Conservation (phyloP, 768 basidiomycete genomes). For the Russula emetica region DNA sequence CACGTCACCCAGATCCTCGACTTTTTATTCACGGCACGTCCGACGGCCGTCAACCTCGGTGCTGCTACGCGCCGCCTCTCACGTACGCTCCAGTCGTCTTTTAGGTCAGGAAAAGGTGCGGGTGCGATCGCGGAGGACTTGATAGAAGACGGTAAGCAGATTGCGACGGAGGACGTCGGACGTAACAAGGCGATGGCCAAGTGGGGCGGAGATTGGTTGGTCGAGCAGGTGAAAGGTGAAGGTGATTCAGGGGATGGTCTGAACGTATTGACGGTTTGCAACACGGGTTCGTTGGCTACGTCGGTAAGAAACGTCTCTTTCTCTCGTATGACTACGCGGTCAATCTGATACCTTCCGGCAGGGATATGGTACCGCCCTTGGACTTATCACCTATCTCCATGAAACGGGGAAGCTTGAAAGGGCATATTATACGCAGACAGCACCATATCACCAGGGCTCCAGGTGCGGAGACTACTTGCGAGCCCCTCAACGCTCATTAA, state of each 20-base stretch:
- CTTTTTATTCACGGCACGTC: constrained; percentile 81
- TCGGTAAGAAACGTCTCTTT: constrained; percentile 53
- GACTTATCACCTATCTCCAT: constrained; percentile 86
- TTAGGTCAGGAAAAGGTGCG: constrained; percentile 41
- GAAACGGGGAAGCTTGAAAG: constrained; percentile 70
- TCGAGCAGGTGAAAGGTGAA: constrained; percentile 43
- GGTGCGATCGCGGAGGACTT: constrained; percentile 50
- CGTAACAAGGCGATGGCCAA: constrained; percentile 83
- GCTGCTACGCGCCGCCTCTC: constrained; percentile 75
- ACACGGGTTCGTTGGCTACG: constrained; percentile 94
- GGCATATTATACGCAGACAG: constrained; percentile 91
- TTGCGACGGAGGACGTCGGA: constrained; percentile 85
- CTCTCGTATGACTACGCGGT: constrained; percentile 2
- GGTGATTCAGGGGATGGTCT: constrained; percentile 47
- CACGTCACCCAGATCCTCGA: constrained; percentile 59
- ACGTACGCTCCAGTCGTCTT: constrained; percentile 40
- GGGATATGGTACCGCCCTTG: constrained; percentile 95
- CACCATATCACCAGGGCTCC: constrained; percentile 92
- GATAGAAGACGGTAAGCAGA: constrained; percentile 61
- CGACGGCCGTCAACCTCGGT: constrained; percentile 93
- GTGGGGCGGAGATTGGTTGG: constrained; percentile 82
- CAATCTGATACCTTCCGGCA: constrained; percentile 33
- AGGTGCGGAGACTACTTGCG: constrained; percentile 41
- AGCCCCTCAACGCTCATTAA: neutral
- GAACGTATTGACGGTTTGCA: constrained; percentile 91